Base-by-base conservation (phyloP, 441 rosid genomes). In the Adansonia rubrostipa region DNA sequence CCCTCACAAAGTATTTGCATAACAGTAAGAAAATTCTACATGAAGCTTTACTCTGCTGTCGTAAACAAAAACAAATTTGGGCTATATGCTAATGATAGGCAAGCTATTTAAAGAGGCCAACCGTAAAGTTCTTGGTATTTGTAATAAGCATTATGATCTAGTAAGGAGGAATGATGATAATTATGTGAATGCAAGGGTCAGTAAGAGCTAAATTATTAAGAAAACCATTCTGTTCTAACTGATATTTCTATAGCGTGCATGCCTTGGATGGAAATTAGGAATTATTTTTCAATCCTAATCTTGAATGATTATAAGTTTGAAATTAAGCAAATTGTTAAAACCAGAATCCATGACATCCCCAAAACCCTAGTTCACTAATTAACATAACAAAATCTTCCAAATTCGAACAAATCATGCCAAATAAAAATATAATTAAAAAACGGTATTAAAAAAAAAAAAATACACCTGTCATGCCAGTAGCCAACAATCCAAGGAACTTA, bases 401-500 rank as follows among this genome's bases (percentile, higher is more conserved):
- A 71, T 50, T 47, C 53, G 19, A 48, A 61, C 51, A 33, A 22
- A 71, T 9, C 0, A 19, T 10, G 33, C 33, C 1, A 78, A 70
- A 50, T 9, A 40, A 62, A 47, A 36, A 36, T 36, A 36, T 28
- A 28, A 28, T 28, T 28, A 28, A 28, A 28, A 28, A 36, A 51
- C 11, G 72, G 33, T 24, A 51, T 54, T 7, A 28, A 28, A 28
- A 28, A 48, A 40, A 33, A 17, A 72, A 9, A 76, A 75, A 71
- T 64, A 77, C 79, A 96, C 98, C 97, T 81, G 98, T 94, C 85
- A 92, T 86, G 88, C 99, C 99, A 63, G 98, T 96, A 9, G 99
- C 97, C 58, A 96, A 80, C 79, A 96, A 81, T 71, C 99, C 99
- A 79, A 96, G 94, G 81, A 81, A 91, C 85, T 96, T 91, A 7